Percentiles rank a stretch among this genome's conserved stretches.
These are phyloP conservation scores for Quercus ilex DNA, from an alignment of 306 rosid genomes.

Conservation along the genomic window DNA sequence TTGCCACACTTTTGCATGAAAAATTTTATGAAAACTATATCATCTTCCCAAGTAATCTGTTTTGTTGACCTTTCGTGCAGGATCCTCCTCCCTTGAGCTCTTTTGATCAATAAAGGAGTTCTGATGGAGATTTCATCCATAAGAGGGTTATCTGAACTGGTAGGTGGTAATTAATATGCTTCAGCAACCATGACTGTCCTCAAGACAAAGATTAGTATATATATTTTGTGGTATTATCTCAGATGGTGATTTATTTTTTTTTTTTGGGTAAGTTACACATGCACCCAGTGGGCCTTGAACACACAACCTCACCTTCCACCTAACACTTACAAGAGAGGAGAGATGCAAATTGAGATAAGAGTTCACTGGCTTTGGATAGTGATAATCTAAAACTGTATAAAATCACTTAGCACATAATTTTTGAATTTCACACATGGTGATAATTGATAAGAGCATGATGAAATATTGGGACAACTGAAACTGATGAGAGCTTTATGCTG, in stretches of 20 bases:
- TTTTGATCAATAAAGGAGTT: slow-evolving; percentile 21
- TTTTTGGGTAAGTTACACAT: no score
- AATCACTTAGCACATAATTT: neutral
- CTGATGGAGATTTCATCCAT: slow-evolving; percentile 61
- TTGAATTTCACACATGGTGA: neutral
- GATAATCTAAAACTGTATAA: neutral
- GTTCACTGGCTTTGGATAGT: neutral
- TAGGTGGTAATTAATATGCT: slow-evolving; percentile 22
- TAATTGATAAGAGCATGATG: neutral
- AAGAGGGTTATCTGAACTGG: slow-evolving; percentile 59
- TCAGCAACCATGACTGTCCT: neutral
- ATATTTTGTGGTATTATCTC: no score
- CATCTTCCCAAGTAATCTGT: slow-evolving; percentile 3
- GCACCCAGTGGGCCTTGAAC: no score
- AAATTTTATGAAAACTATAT: neutral
- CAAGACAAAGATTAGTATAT: no score
- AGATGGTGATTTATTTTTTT: neutral
- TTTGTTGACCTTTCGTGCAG: slow-evolving; percentile 26
- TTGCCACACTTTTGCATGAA: neutral
- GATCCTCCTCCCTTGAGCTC: slow-evolving; percentile 15
- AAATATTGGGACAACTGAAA: neutral
- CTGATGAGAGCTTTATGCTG: neutral
- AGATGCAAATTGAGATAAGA: no score
- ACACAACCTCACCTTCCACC: no score
- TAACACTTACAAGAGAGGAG: no score